Evolutionary conservation across 495 filamentous ascomycete genomes (phyloP).

Genomic region (Choiromyces venosus): DNA sequence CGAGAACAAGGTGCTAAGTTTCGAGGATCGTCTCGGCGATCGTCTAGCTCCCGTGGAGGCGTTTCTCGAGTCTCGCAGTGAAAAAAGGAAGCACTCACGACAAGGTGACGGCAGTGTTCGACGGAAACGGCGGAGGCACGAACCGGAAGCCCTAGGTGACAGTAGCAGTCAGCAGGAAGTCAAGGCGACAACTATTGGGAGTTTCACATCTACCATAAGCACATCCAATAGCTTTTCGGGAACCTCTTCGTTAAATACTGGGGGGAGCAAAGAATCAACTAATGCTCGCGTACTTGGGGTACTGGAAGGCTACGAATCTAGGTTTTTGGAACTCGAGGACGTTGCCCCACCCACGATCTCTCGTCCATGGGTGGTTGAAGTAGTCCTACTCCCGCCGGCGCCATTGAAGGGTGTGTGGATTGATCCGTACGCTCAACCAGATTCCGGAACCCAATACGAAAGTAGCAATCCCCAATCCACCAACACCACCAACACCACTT

Average conservation of each 20-base stretch:
- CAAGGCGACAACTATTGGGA: conserved; percentile 8
- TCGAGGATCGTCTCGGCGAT: conserved; percentile 33
- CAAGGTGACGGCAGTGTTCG: neutral
- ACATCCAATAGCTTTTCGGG: conserved; percentile 18
- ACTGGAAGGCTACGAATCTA: conserved; percentile 17
- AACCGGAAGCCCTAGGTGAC: neutral
- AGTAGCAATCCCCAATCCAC: conserved; percentile 36
- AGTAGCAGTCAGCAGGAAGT: conserved; percentile 8
- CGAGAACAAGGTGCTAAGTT: conserved; percentile 25
- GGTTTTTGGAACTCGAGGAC: conserved; percentile 22
- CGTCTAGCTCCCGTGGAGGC: conserved; percentile 26
- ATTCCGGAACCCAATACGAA: conserved; percentile 27
- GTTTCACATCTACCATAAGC: conserved; percentile 27
- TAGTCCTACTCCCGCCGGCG: conserved; percentile 33
- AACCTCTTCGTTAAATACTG: neutral
- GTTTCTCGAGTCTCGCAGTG: conserved; percentile 2
- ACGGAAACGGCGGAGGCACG: conserved; percentile 4
- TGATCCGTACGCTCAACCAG: neutral
- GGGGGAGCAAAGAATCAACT: neutral
- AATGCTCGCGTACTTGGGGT: conserved; percentile 12
- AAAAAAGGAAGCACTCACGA: conserved; percentile 24
- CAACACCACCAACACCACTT: conserved; percentile 29
- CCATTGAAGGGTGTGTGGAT: conserved; percentile 30
- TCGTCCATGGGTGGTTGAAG: conserved; percentile 29
- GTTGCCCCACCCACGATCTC: conserved; percentile 12